Percentiles rank a stretch among this genome's conserved stretches.
These are phyloP conservation scores for Saccharomycopsis selenospora DNA, from an alignment of 805 yeast species.

Conservation along the genomic window DNA sequence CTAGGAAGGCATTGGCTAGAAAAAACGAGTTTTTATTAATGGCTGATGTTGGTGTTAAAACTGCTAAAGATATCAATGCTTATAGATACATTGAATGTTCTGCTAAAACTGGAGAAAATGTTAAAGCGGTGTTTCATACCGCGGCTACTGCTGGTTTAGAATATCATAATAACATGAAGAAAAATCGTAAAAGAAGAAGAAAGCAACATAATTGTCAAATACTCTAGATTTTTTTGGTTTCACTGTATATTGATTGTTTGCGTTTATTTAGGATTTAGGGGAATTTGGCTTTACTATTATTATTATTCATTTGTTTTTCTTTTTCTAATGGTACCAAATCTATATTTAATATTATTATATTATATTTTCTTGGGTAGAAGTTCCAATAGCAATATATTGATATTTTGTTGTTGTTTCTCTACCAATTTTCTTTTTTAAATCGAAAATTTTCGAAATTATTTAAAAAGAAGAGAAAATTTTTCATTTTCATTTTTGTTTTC, in stretches of 20 bases:
- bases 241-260: not conserved
- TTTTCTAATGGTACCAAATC: too few species aligned
- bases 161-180: constrained; percentile 53
- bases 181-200: constrained; percentile 26
- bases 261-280: not conserved
- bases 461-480: too few species aligned
- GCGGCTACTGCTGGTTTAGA: constrained; percentile 49
- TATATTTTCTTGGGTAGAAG: too few species aligned
- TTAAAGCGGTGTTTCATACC: constrained; percentile 49
- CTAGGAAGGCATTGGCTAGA: constrained; percentile 37
- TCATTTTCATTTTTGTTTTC: too few species aligned
- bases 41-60: constrained; percentile 37
- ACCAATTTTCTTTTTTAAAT: too few species aligned
- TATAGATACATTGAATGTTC: constrained; percentile 50
- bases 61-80: constrained; percentile 47
- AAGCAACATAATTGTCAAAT: not conserved
- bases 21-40: constrained; percentile 42
- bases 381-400: too few species aligned
- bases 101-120: constrained; percentile 54
- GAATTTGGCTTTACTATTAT: too few species aligned
- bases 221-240: too few species aligned
- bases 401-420: too few species aligned
- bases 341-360: too few species aligned
- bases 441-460: too few species aligned
- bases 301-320: too few species aligned